Base-by-base conservation (phyloP, 2,329 filamentous ascomycete species). In the Sporothrix schenckii region DNA sequence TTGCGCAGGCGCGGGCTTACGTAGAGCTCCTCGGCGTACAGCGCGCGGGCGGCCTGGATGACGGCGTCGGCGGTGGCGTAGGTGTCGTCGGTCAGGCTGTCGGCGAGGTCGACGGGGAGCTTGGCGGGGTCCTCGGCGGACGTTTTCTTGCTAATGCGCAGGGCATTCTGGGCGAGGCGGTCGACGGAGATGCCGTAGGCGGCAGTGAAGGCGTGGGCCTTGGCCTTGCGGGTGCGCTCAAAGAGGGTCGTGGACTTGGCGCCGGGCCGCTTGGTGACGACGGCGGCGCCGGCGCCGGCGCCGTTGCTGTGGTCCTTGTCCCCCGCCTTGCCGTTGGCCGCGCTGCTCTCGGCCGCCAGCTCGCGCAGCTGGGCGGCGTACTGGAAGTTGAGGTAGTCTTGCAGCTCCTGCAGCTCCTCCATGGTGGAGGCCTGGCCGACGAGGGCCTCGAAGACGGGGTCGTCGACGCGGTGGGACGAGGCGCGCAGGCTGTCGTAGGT, bases 371-470 rank as follows among this genome's bases (percentile, higher is more conserved):
- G 89, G 3, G 89, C 84, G 4, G 92, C 89, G 76, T 98, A 98
- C 77, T 94, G 91, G 80, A 99, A 99, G 77, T 98, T 93, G 68
- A 98, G 83, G 76, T 98, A 98, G 77, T 99, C 95, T 77, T 98
- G 94, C 27, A 99, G 82, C 79, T 99, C 95, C 78, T 99, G 95
- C 21, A 99, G 85, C 78, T 99, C 95, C 78, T 99, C 95, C 85
- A 97, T 94, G 0, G 91, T 94, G 4, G 88, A 88, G 3, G 94
- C 93, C 71, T 89, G 85, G 0, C 87, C 85, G n/a, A 95, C 86
- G 85, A 97, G 90, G 74, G 94, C 90, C 60, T 94, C 91, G 53
- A 98, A 89, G 70, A 92, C 89, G 1, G 84, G 78, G 77, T 98
- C 95, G 30, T 88, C 81, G 24, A 94, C 83, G 3, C 86, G 85